Base-by-base conservation (phyloP, 345 rosid species). In the Gynandropsis gynandra region DNA sequence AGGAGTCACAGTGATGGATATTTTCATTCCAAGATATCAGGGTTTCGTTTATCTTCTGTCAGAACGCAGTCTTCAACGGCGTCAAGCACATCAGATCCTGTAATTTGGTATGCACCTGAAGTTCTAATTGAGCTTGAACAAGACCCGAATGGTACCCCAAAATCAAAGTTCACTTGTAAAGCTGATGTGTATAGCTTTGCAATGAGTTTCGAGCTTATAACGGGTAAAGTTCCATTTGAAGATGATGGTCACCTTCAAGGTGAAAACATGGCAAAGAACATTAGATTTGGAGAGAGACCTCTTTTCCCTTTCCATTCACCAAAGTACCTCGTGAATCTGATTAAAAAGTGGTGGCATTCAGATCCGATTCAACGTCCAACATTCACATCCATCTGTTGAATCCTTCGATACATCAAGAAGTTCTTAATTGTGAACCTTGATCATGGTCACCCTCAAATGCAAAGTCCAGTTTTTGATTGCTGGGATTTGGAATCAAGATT, bases 121-220 rank as follows among this genome's bases (percentile, higher is more conserved):
- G 85, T 84, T 33, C 57, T 90, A 47, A 68, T 76, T 0, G 93
- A 77, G 47, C 71, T 65, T 64, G 92, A 77, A 36, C 45, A 64
- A 46, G 57, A 47, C 50, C n/a, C 39, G 18, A 68, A 69, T 56
- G 65, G 58, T 34, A 35, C 16, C 27, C 51, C 71, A 7, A 46
- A n/a, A 20, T 45, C 56, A 0, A 87, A 76, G 76, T 47, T 68
- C 66, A 69, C 87, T 0, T 85, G 82, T 43, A 90, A 87, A 62
- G 89, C 96, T 12, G 98, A 90, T 61, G 85, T 84, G 14, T 90
- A 90, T 66, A 90, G 98, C 68, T 90, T 87, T 20, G 92, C 78
- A 31, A 90, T 90, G 98, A 82, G 82, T 65, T 90, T 87, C 17
- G 79, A 78, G 77, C 85, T 90, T 17, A 57, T 87, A 49, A 81